phyloP scores from a whole-genome alignment of 2,329 filamentous ascomycete species.

The Scedosporium apiospermum region DNA sequence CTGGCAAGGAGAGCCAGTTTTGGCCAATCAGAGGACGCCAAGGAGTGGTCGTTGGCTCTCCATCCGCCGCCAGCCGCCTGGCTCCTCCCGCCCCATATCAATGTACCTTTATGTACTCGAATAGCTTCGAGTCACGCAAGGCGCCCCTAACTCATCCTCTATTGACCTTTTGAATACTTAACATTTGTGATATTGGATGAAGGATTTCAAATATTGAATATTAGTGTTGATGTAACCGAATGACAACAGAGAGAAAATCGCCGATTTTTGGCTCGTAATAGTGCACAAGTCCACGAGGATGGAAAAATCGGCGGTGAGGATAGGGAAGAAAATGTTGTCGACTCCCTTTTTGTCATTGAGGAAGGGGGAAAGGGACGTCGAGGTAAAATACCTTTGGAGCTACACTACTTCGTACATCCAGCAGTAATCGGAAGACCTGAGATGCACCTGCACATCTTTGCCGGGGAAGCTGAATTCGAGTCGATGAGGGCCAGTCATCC shows the following conservation, averaged over 20 bases:
- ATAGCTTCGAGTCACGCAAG: background rate
- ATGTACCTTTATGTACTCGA: background rate
- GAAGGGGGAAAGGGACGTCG: too few species aligned
- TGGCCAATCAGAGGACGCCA: background rate
- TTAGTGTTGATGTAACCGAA: background rate
- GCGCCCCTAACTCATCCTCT: background rate
- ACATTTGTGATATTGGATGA: background rate
- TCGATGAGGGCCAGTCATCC: background rate
- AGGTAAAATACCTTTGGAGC: too few species aligned
- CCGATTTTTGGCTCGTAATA: too few species aligned
- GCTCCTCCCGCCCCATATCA: background rate
- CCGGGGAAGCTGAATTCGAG: background rate
- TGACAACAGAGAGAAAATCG: background rate
- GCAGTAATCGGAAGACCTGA: background rate
- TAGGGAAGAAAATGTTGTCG: too few species aligned
- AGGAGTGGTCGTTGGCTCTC: background rate
- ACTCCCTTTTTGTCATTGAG: too few species aligned
- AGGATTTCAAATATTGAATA: background rate
- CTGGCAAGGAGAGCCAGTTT: background rate
- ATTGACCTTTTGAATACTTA: background rate
- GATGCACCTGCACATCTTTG: background rate
- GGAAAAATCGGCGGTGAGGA: too few species aligned
- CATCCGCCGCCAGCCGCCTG: background rate
- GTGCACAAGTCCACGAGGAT: too few species aligned
- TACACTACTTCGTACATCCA: too few species aligned